phyloP scores from a whole-genome alignment of 2,329 filamentous ascomycete species.

The Nannizziopsis barbatae region DNA sequence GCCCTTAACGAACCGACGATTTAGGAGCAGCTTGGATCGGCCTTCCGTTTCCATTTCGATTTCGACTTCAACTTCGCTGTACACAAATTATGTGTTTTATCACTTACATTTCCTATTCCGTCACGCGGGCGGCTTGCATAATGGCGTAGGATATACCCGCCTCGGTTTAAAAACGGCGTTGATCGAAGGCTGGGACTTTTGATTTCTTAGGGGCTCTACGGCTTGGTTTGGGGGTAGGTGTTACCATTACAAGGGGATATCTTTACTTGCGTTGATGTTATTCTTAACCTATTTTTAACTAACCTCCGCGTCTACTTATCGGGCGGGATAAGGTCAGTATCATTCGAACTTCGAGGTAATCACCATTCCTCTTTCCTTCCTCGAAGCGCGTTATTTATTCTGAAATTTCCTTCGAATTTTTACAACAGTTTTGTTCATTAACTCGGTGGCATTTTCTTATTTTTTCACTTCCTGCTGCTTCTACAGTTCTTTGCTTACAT shows the following conservation, averaged over 20 bases:
- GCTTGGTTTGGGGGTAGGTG: slow-evolving; percentile 4
- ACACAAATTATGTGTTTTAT: slow-evolving; percentile 19
- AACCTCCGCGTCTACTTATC: neutral
- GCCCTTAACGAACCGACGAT: slow-evolving; percentile 8
- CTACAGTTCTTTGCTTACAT: neutral
- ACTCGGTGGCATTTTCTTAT: neutral
- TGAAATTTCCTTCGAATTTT: slow-evolving; percentile 3
- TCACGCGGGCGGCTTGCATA: slow-evolving; percentile 26
- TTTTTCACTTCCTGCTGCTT: slow-evolving; percentile 3
- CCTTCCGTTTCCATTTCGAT: slow-evolving; percentile 5
- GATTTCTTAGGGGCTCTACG: slow-evolving; percentile 3
- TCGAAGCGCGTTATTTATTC: neutral
- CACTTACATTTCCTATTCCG: slow-evolving; percentile 14
- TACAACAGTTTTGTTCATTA: slow-evolving; percentile 5
- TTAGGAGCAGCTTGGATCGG: slow-evolving; percentile 7
- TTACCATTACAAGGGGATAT: slow-evolving; percentile 1
- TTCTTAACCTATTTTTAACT: neutral
- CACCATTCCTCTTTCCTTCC: neutral
- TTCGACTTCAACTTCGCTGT: slow-evolving; percentile 13
- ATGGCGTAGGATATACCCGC: slow-evolving; percentile 41
- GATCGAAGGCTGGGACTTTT: slow-evolving; percentile 6
- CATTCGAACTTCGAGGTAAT: slow-evolving; percentile 6
- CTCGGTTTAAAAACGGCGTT: slow-evolving; percentile 21
- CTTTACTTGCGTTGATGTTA: neutral
- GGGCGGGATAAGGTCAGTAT: neutral